These are phyloP conservation scores for Choricystis sp. DNA, from an alignment of 139 green algal species.

Conservation along the genomic window DNA sequence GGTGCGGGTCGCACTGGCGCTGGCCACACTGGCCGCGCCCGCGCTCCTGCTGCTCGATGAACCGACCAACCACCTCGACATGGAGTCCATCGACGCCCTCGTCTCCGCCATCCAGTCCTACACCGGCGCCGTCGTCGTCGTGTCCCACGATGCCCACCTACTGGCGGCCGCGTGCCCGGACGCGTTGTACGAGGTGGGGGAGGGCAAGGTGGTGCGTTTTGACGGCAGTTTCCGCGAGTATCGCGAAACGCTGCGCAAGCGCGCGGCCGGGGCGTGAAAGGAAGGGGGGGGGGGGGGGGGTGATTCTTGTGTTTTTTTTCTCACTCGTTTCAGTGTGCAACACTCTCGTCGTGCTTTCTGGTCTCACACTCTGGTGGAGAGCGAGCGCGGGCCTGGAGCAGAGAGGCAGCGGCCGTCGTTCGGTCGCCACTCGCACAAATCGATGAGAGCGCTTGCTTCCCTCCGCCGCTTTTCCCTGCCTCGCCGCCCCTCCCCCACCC, in stretches of 20 bases:
- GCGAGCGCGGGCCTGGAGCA: too few species aligned
- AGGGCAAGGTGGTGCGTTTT: slow-evolving; percentile 4
- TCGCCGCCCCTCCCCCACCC: too few species aligned
- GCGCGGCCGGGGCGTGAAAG: too few species aligned
- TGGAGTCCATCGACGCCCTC: slow-evolving; percentile 73
- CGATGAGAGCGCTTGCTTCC: too few species aligned
- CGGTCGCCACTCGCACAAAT: too few species aligned
- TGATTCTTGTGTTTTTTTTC: too few species aligned
- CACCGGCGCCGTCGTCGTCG: slow-evolving; percentile 63
- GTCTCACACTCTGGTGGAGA: too few species aligned
- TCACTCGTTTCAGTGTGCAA: too few species aligned
- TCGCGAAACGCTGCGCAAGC: not conserved
- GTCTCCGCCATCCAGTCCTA: slow-evolving; percentile 8
- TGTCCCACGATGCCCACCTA: slow-evolving; percentile 60
- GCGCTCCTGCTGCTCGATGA: slow-evolving; percentile 79
- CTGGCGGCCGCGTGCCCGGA: slow-evolving; percentile 29
- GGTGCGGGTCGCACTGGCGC: slow-evolving; percentile 29
- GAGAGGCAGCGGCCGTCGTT: too few species aligned
- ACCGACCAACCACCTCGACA: slow-evolving; percentile 78
- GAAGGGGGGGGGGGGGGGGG: too few species aligned
- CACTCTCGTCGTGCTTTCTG: too few species aligned
- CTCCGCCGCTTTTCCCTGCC: too few species aligned
- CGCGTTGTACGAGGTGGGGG: slow-evolving; percentile 52
- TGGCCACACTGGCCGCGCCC: slow-evolving; percentile 61
- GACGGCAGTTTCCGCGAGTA: not conserved